A percentile compares a stretch with the other conserved stretches of the same genome.
phyloP scores from a whole-genome alignment of 192 early-diverging fungal genomes.

The Polychytrium aggregatum region DNA sequence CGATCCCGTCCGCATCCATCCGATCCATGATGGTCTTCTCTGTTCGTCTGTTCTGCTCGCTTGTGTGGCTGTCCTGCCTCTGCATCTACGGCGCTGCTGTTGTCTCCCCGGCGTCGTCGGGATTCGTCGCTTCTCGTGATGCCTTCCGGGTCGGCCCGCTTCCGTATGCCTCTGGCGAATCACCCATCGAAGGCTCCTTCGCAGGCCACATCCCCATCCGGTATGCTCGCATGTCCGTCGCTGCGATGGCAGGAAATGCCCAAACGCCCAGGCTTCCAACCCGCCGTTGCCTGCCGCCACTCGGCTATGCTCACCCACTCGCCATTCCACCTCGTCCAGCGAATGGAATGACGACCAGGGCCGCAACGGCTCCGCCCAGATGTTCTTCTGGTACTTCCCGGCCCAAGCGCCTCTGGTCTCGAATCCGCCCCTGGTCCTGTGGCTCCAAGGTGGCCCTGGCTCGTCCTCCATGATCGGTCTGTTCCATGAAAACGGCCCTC shows the following conservation, averaged over 20 bases:
- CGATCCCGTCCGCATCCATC: no score
- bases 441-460: slow-evolving; percentile 80
- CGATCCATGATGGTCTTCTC: no score
- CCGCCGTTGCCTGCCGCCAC: no score
- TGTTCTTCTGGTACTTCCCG: slow-evolving; percentile 72
- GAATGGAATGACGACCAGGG: no score
- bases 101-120: no score
- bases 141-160: slow-evolving; percentile 3
- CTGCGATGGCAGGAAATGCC: neutral
- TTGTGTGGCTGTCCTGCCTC: no score
- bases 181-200: neutral
- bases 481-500: slow-evolving; percentile 64
- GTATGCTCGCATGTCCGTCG: neutral
- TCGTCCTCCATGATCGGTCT: slow-evolving; percentile 69
- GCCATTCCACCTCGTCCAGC: no score
- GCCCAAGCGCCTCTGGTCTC: slow-evolving; percentile 43
- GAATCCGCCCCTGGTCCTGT: slow-evolving; percentile 58
- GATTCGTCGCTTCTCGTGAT: no score
- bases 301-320: no score
- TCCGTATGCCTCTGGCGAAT: slow-evolving; percentile 1
- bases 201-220: slow-evolving; percentile 4
- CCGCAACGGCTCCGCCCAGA: neutral
- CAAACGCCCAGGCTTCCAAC: neutral
- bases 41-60: no score
- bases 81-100: no score